A percentile compares a stretch with the other conserved stretches of the same genome.
phyloP scores from a whole-genome alignment of 2,329 filamentous ascomycete genomes.

The Aspergillus fumigatus region DNA sequence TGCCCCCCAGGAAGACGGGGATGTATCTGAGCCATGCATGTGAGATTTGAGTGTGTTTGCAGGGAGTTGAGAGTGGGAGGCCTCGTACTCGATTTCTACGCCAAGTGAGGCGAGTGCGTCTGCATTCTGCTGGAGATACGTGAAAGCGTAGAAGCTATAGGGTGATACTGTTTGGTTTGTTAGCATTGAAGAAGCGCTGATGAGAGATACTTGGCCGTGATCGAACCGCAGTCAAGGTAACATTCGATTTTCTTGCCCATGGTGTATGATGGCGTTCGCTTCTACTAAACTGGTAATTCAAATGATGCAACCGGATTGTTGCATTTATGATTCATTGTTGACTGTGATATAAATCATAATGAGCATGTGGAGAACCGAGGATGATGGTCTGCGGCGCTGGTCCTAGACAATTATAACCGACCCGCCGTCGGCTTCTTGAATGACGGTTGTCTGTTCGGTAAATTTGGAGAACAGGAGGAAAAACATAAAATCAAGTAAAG shows the following conservation, averaged over 20 bases:
- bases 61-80: not conserved
- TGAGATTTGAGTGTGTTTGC: not conserved
- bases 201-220: not conserved
- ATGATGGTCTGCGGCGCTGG: not conserved
- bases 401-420: not conserved
- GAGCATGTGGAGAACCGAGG: constrained; percentile 3
- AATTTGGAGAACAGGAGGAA: not conserved
- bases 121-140: constrained; percentile 55
- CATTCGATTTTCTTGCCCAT: constrained; percentile 62
- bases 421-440: not conserved
- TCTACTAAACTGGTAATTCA: not conserved
- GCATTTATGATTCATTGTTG: not conserved
- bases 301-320: not conserved
- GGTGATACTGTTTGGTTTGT: constrained; percentile 53
- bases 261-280: not conserved
- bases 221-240: constrained; percentile 63
- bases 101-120: constrained; percentile 53
- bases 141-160: constrained; percentile 51
- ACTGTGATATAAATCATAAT: not conserved
- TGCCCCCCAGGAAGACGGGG: constrained; percentile 67
- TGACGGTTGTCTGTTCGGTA: not conserved
- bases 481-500: not conserved
- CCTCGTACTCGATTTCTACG: constrained; percentile 61
- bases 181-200: not conserved
- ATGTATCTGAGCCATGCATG: constrained; percentile 52